Evolutionary conservation across 345 rosid species (phyloP), one percentile per base, ranked within the genome.

Genomic region (Brassica cretica): DNA sequence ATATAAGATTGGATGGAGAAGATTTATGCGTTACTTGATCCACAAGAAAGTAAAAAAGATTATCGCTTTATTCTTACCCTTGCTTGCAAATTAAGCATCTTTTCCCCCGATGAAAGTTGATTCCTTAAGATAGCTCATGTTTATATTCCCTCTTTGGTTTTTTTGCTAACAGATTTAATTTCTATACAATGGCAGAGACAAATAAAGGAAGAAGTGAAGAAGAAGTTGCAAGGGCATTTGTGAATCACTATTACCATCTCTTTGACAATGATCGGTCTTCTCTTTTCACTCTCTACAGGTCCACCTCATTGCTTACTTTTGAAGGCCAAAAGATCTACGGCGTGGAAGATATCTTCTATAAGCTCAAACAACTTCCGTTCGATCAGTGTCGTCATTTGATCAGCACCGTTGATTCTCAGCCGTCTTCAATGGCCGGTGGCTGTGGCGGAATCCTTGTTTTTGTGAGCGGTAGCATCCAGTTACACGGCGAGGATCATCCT

Each of bases 331-430:
- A 83, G 77, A 37, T 86, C 24, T 32, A 69, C 0, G 97, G 98
- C 2, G 88, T 69, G 10, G 87, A 81, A 5, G 79, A 85, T n/a
- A 90, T 93, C 80, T 68, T 89, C 14, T 5, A 78, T 2, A 93
- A 88, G 88, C 89, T 93, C 41, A 87, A 76, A 39, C 82, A 80
- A 73, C 80, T 93, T 25, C 97, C 92, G 1, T 90, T 91, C n/a
- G 91, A 90, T 72, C 88, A 85, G 19, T 88, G 93, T 71, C 88
- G 80, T 9, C 98, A 89, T 77, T 41, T 59, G 16, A 76, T 91
- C 78, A 86, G 90, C 89, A 91, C 94, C 76, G 74, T 89, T 2
- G 97, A 93, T 72, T 83, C 90, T 0, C 98, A 91, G 84, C 86
- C 91, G 0, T 87, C 92, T n/a, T 79, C 92, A 24, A 41, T 88